Evolutionary conservation across 1,284 basidiomycete genomes (phyloP), one percentile per base, ranked within the genome.

Genomic region (Austroboletus rostrupii): DNA sequence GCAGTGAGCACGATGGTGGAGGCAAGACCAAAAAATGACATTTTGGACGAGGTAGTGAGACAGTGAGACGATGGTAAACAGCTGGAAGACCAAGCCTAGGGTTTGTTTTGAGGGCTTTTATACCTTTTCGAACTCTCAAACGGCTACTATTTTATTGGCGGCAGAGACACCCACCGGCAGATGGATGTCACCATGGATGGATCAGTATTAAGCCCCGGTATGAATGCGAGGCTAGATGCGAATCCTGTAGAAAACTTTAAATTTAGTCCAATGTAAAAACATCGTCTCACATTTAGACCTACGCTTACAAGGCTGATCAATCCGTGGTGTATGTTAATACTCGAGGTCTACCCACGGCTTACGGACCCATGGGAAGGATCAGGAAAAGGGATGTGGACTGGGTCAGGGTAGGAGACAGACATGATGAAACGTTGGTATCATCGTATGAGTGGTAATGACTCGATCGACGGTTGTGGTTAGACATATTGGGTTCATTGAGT

Each of bases 1-100:
- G 50, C 56, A 33, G 43, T 48, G 21, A 66, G 47, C 13, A 6
- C 52, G 21, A 62, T n/a, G 43, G 52, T 43, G 13, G 56, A 29
- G 29, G 64, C 29, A 31, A 58, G 48, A 52, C 41, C 43, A 41
- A 61, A 26, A 26, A 26, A 26, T 26, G 23, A 38, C 61, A 63
- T 63, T 23, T 33, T 6, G 42, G 49, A 32, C 1, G 28, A 29
- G 28, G 16, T 39, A 35, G 16, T 7, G 32, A 14, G 32, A 33
- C 42, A 35, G 16, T 7, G 32, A 14, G 32, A 33, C 2, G 5
- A 9, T 9, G 3, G 8, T n/a, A 10, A 9, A 17, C 14, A 10
- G 33, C 40, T 37, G 13, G 26, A 35, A 39, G 41, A 38, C 21
- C 2, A 43, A 50, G 14, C n/a, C n/a, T 50, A 35, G 1, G 2